phyloP scores from a whole-genome alignment of 345 rosid genomes.

The Gossypium herbaceum region DNA sequence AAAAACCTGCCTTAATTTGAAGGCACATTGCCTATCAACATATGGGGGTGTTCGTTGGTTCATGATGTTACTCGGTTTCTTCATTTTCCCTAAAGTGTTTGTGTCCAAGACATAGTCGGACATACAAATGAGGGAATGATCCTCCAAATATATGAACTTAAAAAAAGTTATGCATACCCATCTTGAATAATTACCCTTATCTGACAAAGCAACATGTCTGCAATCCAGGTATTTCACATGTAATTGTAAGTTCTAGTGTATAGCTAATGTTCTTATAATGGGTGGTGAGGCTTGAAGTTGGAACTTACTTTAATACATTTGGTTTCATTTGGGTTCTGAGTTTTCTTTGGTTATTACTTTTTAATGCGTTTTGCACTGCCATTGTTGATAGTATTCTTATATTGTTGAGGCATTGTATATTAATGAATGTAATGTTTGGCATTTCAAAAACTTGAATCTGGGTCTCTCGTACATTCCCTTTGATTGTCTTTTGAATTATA shows the following conservation, averaged over 20 bases:
- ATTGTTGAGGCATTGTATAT: neutral
- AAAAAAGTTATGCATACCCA: too few species aligned
- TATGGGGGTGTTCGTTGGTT: neutral
- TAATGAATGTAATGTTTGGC: neutral
- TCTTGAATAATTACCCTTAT: too few species aligned
- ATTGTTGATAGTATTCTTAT: neutral
- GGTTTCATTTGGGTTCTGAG: neutral
- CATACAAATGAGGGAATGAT: too few species aligned
- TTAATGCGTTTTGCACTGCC: neutral
- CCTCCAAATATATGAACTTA: too few species aligned
- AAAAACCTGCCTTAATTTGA: neutral
- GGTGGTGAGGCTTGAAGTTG: neutral
- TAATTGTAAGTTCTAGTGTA: neutral
- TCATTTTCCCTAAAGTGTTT: too few species aligned
- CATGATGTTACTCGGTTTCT: neutral
- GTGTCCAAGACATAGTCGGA: too few species aligned
- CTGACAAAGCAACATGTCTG: neutral
- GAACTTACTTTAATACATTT: neutral
- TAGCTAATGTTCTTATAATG: neutral
- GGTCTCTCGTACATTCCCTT: neutral
- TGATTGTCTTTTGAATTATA: neutral
- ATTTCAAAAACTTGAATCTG: neutral
- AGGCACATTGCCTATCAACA: neutral
- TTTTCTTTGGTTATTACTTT: neutral
- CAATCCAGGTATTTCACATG: neutral